Conservation (phyloP, 306 rosid genomes). For the Bauhinia variegata region DNA sequence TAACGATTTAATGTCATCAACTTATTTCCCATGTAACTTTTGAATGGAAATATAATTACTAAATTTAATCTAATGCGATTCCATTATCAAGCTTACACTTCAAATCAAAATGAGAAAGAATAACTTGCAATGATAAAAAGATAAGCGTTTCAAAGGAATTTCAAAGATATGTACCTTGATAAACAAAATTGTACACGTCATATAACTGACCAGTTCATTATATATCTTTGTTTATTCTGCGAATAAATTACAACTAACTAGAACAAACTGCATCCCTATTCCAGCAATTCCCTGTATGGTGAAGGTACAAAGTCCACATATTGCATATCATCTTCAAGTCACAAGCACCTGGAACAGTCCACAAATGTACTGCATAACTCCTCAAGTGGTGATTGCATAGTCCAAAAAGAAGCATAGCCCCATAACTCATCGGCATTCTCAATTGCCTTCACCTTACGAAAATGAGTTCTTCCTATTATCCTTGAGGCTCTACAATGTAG, state of each 20-base stretch:
- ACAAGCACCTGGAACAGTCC: conserved; percentile 35
- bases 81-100: no score
- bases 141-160: no score
- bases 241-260: conserved; percentile 49
- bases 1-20: no score
- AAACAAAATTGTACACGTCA: conserved; percentile 40
- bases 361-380: conserved; percentile 39
- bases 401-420: conserved; percentile 31
- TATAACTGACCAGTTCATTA: conserved; percentile 33
- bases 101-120: no score
- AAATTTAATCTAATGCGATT: no score
- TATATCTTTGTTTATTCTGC: conserved; percentile 29
- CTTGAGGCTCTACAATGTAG: conserved; percentile 62
- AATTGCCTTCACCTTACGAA: conserved; percentile 41
- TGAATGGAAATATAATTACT: no score
- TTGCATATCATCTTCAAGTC: conserved; percentile 35
- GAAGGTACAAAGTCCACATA: conserved; percentile 35
- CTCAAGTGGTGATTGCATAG: conserved; percentile 28
- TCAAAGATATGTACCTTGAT: conserved; percentile 5
- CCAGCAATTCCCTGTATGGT: conserved; percentile 36
- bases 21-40: no score
- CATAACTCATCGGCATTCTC: conserved; percentile 36
- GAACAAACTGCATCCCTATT: conserved; percentile 32
- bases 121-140: no score
- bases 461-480: conserved; percentile 55